Evolutionary conservation across 495 filamentous ascomycete species (phyloP), one percentile per base, ranked within the genome.

Genomic region (Aspergillus mulundensis): DNA sequence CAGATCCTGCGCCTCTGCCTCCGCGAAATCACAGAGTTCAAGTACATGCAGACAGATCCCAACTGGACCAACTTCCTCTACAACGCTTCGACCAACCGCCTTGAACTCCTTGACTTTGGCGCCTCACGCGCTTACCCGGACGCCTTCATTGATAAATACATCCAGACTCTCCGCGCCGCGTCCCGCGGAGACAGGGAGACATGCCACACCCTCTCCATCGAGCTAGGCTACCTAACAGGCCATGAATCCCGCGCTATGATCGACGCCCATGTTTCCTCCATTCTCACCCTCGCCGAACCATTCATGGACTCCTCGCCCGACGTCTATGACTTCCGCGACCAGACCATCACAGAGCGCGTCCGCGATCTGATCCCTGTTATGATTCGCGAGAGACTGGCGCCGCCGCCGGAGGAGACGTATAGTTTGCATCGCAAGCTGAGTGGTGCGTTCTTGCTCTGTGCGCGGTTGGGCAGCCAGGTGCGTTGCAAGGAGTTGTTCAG

Each of bases 21-120:
- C 34, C 88, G 92, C 46, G 94, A 98, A 69, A 91, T 97, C 63
- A 83, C 81, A 52, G 89, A 96, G 62, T 98, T 96, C 78, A 82
- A 77, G 41, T 98, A 94, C 77, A 98, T 98, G 94, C 94, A 98
- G 73, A 97, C 94, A 23, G 94, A 98, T 72, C 94, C 94, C 18
- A 98, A 98, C 77, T 98, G 95, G 94, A 97, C 95, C n/a, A 98
- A 98, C 67, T 98, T 98, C 76, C 76, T 97, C 24, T 97, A 89
- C 77, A 96, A 98, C 66, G 70, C 81, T 0, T 50, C 72, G 7
- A 85, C 82, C 2, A 73, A 84, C 50, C 87, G 84, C 62, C 84
- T 98, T 6, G 92, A 97, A 70, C 84, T 98, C 11, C 85, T 98
- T 46, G 94, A 98, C 70, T 98, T 98, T 66, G 94, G 94, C 57